Evolutionary conservation across 2,329 filamentous ascomycete species (phyloP).

Genomic region (Arachnomyces sp.): DNA sequence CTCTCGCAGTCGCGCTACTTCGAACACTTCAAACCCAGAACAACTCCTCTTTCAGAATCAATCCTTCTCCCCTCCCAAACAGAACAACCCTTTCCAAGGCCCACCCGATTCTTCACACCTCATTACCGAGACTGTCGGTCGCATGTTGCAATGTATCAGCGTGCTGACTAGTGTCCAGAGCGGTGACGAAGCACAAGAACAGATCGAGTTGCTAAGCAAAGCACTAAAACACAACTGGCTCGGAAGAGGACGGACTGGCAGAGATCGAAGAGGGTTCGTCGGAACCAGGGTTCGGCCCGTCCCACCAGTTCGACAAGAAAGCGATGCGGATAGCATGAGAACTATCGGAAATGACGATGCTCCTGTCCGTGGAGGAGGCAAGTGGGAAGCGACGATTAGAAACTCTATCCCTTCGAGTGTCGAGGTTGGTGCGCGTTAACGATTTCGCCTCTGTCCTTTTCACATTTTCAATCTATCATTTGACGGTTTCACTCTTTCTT

Average conservation of each 20-base stretch:
- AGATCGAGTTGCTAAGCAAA: slow-evolving; percentile 75
- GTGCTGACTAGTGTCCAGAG: slow-evolving; percentile 72
- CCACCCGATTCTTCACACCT: slow-evolving; percentile 48
- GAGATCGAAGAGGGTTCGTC: slow-evolving; percentile 84
- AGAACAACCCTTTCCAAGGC: slow-evolving; percentile 18
- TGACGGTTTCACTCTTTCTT: too few relatives aligned
- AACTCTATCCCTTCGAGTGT: too few relatives aligned
- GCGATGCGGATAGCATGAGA: slow-evolving; percentile 1
- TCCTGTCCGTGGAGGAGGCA: too few relatives aligned
- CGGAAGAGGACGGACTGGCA: slow-evolving; percentile 76
- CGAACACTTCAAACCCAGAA: slow-evolving; percentile 59
- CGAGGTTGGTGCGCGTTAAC: too few relatives aligned
- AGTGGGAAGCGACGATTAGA: too few relatives aligned
- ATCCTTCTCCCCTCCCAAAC: slow-evolving; percentile 31
- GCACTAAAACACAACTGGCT: slow-evolving; percentile 96
- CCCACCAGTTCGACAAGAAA: slow-evolving; percentile 5
- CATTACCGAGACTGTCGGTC: slow-evolving; percentile 90
- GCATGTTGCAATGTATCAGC: slow-evolving; percentile 94
- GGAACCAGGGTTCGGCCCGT: slow-evolving; percentile 49
- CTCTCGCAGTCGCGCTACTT: slow-evolving; percentile 59
- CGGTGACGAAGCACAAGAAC: slow-evolving; percentile 64
- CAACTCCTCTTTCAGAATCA: slow-evolving; percentile 37
- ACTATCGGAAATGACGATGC: too few relatives aligned
- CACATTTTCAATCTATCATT: too few relatives aligned
- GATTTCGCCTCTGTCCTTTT: too few relatives aligned